A percentile compares a stretch with the other conserved stretches of the same genome.
These are phyloP conservation scores for Yamadazyma laniorum DNA, from an alignment of 805 yeast species.

Conservation along the genomic window DNA sequence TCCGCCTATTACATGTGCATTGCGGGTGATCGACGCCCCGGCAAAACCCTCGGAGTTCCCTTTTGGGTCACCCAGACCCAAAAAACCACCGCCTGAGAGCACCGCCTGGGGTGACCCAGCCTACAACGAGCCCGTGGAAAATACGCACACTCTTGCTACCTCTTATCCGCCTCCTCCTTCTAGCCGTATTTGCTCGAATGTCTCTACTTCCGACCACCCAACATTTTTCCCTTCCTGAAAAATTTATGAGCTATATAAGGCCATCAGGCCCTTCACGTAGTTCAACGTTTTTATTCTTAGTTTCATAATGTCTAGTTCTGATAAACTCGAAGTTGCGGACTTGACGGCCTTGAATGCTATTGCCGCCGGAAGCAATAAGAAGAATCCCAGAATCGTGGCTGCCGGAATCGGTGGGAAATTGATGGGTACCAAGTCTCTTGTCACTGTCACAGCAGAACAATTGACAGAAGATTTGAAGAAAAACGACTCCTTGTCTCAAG, in stretches of 20 bases:
- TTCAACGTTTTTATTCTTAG: not conserved
- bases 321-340: slow-evolving; percentile 42
- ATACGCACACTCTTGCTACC: too few species aligned
- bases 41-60: too few species aligned
- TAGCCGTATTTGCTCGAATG: too few species aligned
- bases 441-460: slow-evolving; percentile 64
- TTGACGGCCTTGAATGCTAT: slow-evolving; percentile 70
- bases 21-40: too few species aligned
- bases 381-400: slow-evolving; percentile 69
- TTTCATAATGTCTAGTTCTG: slow-evolving; percentile 7
- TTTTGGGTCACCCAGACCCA: too few species aligned
- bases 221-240: slow-evolving; percentile 2
- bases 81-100: too few species aligned
- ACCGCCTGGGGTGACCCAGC: too few species aligned
- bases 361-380: slow-evolving; percentile 79
- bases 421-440: slow-evolving; percentile 80
- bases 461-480: slow-evolving; percentile 52
- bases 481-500: slow-evolving; percentile 18
- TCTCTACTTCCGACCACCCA: slow-evolving; percentile 6
- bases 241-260: not conserved
- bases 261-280: not conserved
- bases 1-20: too few species aligned
- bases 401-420: slow-evolving; percentile 71
- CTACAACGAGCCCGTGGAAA: too few species aligned
- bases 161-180: too few species aligned